These are phyloP conservation scores for Colletotrichum siamense DNA, from an alignment of 2,329 filamentous ascomycete species.

Conservation along the genomic window DNA sequence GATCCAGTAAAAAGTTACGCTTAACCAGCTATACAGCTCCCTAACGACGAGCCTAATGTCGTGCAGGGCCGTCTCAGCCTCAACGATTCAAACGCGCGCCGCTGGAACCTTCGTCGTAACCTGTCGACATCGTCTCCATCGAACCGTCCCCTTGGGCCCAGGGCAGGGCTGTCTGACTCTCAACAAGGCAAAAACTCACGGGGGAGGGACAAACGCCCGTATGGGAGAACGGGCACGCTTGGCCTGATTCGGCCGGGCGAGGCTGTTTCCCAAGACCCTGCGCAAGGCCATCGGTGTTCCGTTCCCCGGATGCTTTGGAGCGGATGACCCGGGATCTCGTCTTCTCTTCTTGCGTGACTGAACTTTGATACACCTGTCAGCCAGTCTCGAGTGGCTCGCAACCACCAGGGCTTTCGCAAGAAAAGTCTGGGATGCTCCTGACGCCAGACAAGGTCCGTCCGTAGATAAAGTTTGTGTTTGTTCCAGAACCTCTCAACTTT, in stretches of 20 bases:
- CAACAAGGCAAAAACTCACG: not conserved
- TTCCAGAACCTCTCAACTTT: conserved; percentile 13
- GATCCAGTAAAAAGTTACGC: not conserved
- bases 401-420: not conserved
- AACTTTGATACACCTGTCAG: not conserved
- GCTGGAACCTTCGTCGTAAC: not conserved
- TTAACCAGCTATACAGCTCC: not conserved
- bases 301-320: not conserved
- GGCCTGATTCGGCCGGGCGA: not conserved
- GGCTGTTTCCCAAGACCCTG: not conserved
- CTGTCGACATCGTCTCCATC: not conserved
- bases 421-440: not conserved
- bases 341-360: not conserved
- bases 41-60: not conserved
- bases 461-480: not conserved
- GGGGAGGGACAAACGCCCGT: not conserved
- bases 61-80: not conserved
- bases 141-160: not conserved
- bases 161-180: not conserved
- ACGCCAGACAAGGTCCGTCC: not conserved
- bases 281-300: not conserved
- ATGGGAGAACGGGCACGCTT: not conserved
- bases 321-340: not conserved
- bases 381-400: not conserved
- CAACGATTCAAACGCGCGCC: not conserved